Evolutionary conservation across 2,329 filamentous ascomycete species (phyloP).

Genomic region (Hymenoscyphus fraxineus): DNA sequence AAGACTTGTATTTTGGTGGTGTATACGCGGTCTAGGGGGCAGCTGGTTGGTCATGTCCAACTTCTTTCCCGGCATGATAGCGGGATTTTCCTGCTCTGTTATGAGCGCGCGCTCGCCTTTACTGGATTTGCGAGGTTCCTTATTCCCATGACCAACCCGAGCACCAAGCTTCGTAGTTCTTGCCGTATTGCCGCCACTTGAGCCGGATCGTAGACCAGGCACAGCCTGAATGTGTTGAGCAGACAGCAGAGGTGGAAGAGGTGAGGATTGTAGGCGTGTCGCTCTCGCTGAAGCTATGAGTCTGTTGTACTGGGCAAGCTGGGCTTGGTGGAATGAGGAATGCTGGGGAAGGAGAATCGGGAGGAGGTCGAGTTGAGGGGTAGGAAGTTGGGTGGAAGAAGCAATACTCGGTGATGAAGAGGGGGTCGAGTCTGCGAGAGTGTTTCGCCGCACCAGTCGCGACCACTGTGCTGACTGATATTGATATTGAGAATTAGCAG

Average conservation of each 20-base stretch:
- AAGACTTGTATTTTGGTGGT: constrained; percentile 45
- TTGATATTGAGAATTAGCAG: constrained; percentile 35
- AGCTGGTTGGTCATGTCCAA: constrained; percentile 31
- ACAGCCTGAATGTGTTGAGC: constrained; percentile 54
- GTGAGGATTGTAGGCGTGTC: constrained; percentile 53
- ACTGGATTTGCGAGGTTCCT: constrained; percentile 51
- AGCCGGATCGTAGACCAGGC: constrained; percentile 48
- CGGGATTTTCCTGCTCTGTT: constrained; percentile 51
- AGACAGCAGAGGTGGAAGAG: constrained; percentile 53
- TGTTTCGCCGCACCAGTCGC: constrained; percentile 35
- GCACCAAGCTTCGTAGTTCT: constrained; percentile 47
- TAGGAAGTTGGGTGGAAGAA: constrained; percentile 30
- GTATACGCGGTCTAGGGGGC: constrained; percentile 33
- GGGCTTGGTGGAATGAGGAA: constrained; percentile 55
- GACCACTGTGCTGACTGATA: constrained; percentile 37
- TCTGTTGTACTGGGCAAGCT: constrained; percentile 63
- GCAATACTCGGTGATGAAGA: constrained; percentile 27
- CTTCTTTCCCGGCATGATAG: constrained; percentile 34
- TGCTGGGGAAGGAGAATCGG: constrained; percentile 58
- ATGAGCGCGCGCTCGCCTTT: constrained; percentile 61
- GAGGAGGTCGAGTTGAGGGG: constrained; percentile 50
- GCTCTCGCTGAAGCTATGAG: constrained; percentile 51
- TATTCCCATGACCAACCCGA: constrained; percentile 54
- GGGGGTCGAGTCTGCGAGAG: constrained; percentile 27
- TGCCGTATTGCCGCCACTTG: constrained; percentile 41